Conservation (phyloP, 2,329 filamentous ascomycete species). For the Curvularia sp. region DNA sequence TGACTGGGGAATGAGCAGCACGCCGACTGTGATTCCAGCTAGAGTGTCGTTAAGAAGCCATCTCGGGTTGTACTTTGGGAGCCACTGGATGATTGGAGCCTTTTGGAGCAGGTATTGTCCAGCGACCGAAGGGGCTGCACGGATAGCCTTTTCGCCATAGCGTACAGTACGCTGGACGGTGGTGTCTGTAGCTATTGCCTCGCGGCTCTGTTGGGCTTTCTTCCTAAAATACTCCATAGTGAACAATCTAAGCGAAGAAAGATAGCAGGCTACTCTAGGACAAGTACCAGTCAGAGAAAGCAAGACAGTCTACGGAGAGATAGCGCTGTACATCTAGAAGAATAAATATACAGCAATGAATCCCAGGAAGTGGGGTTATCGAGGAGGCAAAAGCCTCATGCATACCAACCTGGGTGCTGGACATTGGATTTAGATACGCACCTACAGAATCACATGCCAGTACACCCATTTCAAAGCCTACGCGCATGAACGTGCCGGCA, state of each 20-base stretch:
- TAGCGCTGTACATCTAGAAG: neutral
- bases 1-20: conserved; percentile 87
- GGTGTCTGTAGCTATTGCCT: conserved; percentile 36
- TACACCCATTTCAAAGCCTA: conserved; percentile 25
- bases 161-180: conserved; percentile 39
- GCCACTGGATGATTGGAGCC: conserved; percentile 68
- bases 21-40: conserved; percentile 72
- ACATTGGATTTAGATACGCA: conserved; percentile 15
- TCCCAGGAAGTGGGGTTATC: conserved; percentile 4
- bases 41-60: conserved; percentile 70
- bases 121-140: conserved; percentile 60
- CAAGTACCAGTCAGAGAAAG: neutral
- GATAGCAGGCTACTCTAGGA: neutral
- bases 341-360: conserved; percentile 14
- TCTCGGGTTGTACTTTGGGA: conserved; percentile 66
- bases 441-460: conserved; percentile 25
- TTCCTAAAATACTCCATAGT: conserved; percentile 37
- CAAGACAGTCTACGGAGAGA: neutral
- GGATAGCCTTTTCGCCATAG: conserved; percentile 44
- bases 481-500: conserved; percentile 25
- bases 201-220: conserved; percentile 21
- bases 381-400: conserved; percentile 10
- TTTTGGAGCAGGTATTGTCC: conserved; percentile 66
- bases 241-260: neutral
- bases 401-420: conserved; percentile 7